Percentiles rank a stretch among this genome's conserved stretches.
Evolutionary conservation across 768 basidiomycete genomes (phyloP).

Genomic region (Boletus subparvulus): DNA sequence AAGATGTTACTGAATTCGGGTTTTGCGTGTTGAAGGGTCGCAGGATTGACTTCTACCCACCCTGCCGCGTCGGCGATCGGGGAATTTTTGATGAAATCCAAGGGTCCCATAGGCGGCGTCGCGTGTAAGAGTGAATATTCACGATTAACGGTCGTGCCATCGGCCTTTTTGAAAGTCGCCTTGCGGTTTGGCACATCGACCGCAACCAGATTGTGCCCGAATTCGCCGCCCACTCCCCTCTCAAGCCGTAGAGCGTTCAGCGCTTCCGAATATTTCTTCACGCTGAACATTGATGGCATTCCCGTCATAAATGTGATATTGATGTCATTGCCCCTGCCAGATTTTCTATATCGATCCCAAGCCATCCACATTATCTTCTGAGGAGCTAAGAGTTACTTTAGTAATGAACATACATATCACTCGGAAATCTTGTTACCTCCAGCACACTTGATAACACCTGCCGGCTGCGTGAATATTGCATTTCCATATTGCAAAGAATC

Average conservation of each 20-base stretch:
- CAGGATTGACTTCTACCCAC: slow-evolving; percentile 85
- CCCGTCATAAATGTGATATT: slow-evolving; percentile 82
- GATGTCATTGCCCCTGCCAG: slow-evolving; percentile 55
- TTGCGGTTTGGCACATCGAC: slow-evolving; percentile 68
- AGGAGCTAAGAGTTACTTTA: slow-evolving; percentile 49
- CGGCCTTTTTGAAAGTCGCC: slow-evolving; percentile 82
- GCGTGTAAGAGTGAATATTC: slow-evolving; percentile 86
- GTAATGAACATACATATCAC: background rate
- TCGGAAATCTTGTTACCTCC: slow-evolving; percentile 52
- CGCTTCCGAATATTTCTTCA: slow-evolving; percentile 93
- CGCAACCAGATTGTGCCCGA: slow-evolving; percentile 79
- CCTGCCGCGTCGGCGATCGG: slow-evolving; percentile 79
- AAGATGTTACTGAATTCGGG: slow-evolving; percentile 81
- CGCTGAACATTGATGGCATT: slow-evolving; percentile 94
- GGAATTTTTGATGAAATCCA: slow-evolving; percentile 74
- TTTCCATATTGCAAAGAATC: slow-evolving; percentile 72
- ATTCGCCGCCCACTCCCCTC: slow-evolving; percentile 78
- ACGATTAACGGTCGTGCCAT: slow-evolving; percentile 65
- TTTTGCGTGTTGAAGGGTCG: slow-evolving; percentile 81
- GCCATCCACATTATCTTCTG: slow-evolving; percentile 99
- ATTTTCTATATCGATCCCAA: slow-evolving; percentile 74
- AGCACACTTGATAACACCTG: slow-evolving; percentile 91
- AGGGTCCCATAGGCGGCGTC: slow-evolving; percentile 89
- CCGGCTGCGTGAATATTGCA: slow-evolving; percentile 94
- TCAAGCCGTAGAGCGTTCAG: slow-evolving; percentile 73